Evolutionary conservation across 345 rosid species (phyloP), one percentile per base, ranked within the genome.

Genomic region (sweet orange (Citrus sinensis)): DNA sequence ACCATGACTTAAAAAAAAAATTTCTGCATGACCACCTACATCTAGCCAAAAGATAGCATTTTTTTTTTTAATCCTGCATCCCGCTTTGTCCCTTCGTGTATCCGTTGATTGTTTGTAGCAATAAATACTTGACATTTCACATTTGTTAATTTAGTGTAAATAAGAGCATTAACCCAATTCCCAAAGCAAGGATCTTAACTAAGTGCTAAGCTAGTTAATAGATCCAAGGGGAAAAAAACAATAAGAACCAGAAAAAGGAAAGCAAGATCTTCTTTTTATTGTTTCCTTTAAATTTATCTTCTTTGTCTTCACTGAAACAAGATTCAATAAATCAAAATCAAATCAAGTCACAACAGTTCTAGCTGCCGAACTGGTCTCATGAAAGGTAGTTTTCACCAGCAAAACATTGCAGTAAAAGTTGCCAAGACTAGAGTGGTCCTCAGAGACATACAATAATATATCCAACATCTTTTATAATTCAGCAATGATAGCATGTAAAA

Each of bases 401-500:
- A 22, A 64, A 46, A 61, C 55, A 37, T 30, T 29, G 30, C 69
- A 66, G 58, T 42, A 49, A 49, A 55, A 61, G 73, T 32, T 13
- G 24, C 4, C 42, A 46, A 59, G 35, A 77, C 60, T 51, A 63
- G 9, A 25, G 85, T 78, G 90, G 87, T 67, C 90, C 87, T 70
- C 80, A 56, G 13, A 30, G 0, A 60, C n/a, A 46, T 30, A 67
- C 71, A 75, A 55, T 54, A 67, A 35, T 8, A 10, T 65, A 60
- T 9, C 70, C 4, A 17, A 25, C 55, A 30, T 61, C 32, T 29
- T 74, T 76, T 70, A 82, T 81, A 58, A 77, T 80, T 82, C 67
- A 80, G 63, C 79, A 79, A 87, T 79, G 70, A 82, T 81, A 65
- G 74, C 76, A 68, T 77, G 72, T 42, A 54, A 75, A 81, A 77